phyloP scores from a whole-genome alignment of 148 eudicot genomes.

The Fagopyrum tataricum region DNA sequence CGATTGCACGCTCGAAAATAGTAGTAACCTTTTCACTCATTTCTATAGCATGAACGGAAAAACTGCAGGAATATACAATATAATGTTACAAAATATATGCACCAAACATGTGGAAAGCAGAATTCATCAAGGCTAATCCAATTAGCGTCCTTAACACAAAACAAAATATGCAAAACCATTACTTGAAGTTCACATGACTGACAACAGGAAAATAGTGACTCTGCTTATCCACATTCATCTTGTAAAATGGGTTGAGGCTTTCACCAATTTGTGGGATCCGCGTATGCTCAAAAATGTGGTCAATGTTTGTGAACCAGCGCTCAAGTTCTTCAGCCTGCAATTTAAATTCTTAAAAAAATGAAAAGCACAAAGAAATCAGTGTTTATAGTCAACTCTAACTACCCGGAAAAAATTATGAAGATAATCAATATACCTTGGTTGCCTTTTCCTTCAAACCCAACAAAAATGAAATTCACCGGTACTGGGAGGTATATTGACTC shows the following conservation, averaged over 20 bases:
- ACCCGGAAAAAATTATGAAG: neutral
- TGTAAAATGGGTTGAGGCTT: slow-evolving; percentile 74
- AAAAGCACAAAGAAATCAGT: neutral
- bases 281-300: slow-evolving; percentile 89
- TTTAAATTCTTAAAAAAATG: slow-evolving; percentile 49
- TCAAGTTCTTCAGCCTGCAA: slow-evolving; percentile 80
- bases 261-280: slow-evolving; percentile 72
- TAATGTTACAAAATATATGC: slow-evolving; percentile 5
- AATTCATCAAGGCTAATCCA: neutral
- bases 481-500: slow-evolving; percentile 83
- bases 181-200: slow-evolving; percentile 92
- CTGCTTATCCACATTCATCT: slow-evolving; percentile 54
- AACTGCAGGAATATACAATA: slow-evolving; percentile 40
- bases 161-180: slow-evolving; percentile 21
- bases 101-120: neutral
- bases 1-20: slow-evolving; percentile 80
- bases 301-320: slow-evolving; percentile 96
- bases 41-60: slow-evolving; percentile 90
- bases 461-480: slow-evolving; percentile 84
- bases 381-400: slow-evolving; percentile 2
- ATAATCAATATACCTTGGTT: slow-evolving; percentile 50
- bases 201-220: slow-evolving; percentile 62
- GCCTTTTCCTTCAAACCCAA: slow-evolving; percentile 94
- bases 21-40: slow-evolving; percentile 82
- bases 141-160: slow-evolving; percentile 12